Evolutionary conservation across 108 stramenopile genomes (phyloP).

Genomic region (Stephanodiscus minutulus): DNA sequence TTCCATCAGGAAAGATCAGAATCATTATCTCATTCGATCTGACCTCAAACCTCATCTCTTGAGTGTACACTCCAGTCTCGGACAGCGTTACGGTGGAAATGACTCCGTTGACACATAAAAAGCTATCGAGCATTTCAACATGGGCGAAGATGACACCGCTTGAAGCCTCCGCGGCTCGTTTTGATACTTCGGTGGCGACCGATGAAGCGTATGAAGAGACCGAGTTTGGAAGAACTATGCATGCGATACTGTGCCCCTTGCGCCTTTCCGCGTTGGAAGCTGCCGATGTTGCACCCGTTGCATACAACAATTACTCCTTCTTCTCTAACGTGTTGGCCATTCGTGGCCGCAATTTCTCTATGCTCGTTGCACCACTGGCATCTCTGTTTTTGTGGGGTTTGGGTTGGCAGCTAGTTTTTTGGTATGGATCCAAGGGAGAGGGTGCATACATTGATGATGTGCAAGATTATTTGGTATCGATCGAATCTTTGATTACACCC

Average conservation of each 20-base stretch:
- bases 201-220: background rate
- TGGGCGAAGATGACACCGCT: background rate
- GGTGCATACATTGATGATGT: constrained; percentile 21
- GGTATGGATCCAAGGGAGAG: constrained; percentile 6
- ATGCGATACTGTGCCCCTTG: constrained; percentile 28
- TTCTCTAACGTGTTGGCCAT: constrained; percentile 34
- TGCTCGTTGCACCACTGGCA: constrained; percentile 35
- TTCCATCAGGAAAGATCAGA: too few relatives aligned
- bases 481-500: constrained; percentile 29
- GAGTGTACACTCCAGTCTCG: background rate
- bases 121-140: background rate
- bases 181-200: background rate
- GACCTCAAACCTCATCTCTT: too few relatives aligned
- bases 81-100: background rate
- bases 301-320: constrained; percentile 33
- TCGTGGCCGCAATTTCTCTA: constrained; percentile 40
- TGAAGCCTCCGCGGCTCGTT: background rate
- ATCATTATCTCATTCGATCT: too few relatives aligned
- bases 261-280: constrained; percentile 34
- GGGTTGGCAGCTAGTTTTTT: constrained; percentile 41
- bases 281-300: constrained; percentile 29
- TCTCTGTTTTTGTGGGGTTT: constrained; percentile 35
- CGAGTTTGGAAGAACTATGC: constrained; percentile 8
- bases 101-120: background rate
- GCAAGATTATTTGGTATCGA: constrained; percentile 25